Evolutionary conservation across 2,329 filamentous ascomycete species (phyloP).

Genomic region (Colletotrichum gigasporum): DNA sequence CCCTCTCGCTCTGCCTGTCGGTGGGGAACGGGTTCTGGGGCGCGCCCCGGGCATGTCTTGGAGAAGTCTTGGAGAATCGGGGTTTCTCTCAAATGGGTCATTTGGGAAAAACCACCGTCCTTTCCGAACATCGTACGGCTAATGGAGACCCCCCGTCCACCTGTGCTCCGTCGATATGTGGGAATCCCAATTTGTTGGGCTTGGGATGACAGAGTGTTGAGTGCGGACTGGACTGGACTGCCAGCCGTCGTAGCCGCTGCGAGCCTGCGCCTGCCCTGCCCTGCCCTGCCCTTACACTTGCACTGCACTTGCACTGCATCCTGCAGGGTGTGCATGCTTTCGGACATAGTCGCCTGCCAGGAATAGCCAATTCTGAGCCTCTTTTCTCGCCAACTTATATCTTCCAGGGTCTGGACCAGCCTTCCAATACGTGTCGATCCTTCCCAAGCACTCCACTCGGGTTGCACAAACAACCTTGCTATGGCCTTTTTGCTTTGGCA

Average conservation of each 20-base stretch:
- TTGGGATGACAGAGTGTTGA: constrained; percentile 25
- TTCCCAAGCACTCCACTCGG: too few relatives aligned
- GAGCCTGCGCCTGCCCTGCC: too few relatives aligned
- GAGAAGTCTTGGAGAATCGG: constrained; percentile 14
- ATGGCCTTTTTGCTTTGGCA: too few relatives aligned
- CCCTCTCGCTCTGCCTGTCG: neutral
- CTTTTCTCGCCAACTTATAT: neutral
- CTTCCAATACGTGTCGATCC: too few relatives aligned
- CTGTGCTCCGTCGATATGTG: constrained; percentile 10
- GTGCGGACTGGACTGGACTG: neutral
- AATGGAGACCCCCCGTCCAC: neutral
- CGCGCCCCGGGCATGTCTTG: neutral
- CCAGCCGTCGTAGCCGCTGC: constrained; percentile 12
- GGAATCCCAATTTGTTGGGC: constrained; percentile 24
- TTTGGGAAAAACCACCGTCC: constrained; percentile 8
- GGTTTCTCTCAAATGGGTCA: neutral
- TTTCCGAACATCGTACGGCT: constrained; percentile 16
- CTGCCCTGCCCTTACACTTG: neutral
- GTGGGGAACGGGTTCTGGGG: neutral
- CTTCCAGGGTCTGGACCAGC: constrained; percentile 1
- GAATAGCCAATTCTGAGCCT: neutral
- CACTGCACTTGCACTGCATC: neutral
- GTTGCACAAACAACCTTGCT: too few relatives aligned
- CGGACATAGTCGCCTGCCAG: neutral
- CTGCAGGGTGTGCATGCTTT: constrained; percentile 7